phyloP scores from a whole-genome alignment of 1,139 yeast species.

The Yamadazyma diddensiae region DNA sequence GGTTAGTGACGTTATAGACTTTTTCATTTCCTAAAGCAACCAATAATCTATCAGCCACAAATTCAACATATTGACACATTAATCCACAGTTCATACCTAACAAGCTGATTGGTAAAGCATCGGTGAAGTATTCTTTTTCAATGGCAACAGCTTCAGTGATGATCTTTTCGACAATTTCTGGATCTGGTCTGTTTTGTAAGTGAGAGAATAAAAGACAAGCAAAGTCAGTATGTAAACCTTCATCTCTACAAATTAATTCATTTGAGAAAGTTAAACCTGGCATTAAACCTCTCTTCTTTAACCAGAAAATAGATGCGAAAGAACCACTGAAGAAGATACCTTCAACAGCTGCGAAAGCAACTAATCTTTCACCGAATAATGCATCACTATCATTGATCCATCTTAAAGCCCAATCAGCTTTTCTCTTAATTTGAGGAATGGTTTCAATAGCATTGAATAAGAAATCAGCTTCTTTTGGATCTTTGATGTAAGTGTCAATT shows the following conservation, averaged over 20 bases:
- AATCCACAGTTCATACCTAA: conserved; percentile 90
- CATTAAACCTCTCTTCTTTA: conserved; percentile 96
- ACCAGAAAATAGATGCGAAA: conserved; percentile 97
- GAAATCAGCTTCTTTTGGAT: conserved; percentile 84
- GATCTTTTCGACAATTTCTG: conserved; percentile 73
- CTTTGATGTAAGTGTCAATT: conserved; percentile 93
- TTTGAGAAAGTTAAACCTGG: conserved; percentile 97
- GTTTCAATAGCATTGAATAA: conserved; percentile 92
- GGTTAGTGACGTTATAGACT: conserved; percentile 83
- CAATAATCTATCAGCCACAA: conserved; percentile 92
- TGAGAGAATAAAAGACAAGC: conserved; percentile 95
- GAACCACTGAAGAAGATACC: conserved; percentile 98
- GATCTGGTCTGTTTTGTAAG: conserved; percentile 82
- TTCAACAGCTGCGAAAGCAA: conserved; percentile 98
- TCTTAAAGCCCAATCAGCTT: conserved; percentile 97
- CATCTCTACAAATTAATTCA: conserved; percentile 96
- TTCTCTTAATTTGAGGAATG: conserved; percentile 90
- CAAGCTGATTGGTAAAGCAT: conserved; percentile 86
- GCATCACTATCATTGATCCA: conserved; percentile 91
- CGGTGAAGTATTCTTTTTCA: conserved; percentile 92
- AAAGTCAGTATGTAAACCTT: conserved; percentile 97
- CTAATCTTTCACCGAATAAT: conserved; percentile 89
- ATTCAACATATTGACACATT: conserved; percentile 97
- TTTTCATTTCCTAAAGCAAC: conserved; percentile 88
- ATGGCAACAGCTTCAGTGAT: conserved; percentile 93